Percentiles rank a stretch among this genome's conserved stretches.
Evolutionary conservation across 495 filamentous ascomycete species (phyloP).

Genomic region (Hypoxylon crocopeplum): DNA sequence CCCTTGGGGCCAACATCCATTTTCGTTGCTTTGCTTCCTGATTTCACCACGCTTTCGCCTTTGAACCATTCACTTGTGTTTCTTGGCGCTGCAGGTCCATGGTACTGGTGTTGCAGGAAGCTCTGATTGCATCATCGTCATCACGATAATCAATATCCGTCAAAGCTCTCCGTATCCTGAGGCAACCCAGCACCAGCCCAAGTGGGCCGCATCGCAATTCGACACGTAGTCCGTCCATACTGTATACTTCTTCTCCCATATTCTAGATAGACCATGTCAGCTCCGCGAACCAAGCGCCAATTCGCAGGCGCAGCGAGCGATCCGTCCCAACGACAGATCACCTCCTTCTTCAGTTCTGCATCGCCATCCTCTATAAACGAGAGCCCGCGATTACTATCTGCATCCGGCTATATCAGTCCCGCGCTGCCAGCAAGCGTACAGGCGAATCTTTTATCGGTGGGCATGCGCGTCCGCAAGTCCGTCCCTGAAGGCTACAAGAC

Average conservation of each 20-base stretch:
- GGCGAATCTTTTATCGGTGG: constrained; percentile 80
- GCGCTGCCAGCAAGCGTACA: constrained; percentile 70
- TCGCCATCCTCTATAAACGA: constrained; percentile 5
- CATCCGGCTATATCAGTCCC: constrained; percentile 38
- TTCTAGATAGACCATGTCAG: constrained; percentile 45
- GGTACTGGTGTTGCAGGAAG: not conserved
- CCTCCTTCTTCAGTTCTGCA: constrained; percentile 51
- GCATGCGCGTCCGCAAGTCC: constrained; percentile 91
- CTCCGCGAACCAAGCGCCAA: constrained; percentile 55
- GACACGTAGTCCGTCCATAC: constrained; percentile 26
- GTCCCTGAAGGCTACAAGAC: constrained; percentile 94
- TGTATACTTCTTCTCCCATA: not conserved
- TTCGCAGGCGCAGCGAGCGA: constrained; percentile 60
- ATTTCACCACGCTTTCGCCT: not conserved
- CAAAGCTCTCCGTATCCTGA: constrained; percentile 21
- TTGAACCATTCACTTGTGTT: not conserved
- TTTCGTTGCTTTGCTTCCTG: not conserved
- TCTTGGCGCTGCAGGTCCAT: not conserved
- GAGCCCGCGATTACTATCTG: not conserved
- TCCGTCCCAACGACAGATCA: constrained; percentile 56
- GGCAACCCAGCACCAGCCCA: constrained; percentile 2
- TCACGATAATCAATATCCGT: not conserved
- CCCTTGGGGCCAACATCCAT: not conserved
- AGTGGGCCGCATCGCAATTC: constrained; percentile 27
- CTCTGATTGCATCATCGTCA: constrained; percentile 26